A percentile compares a stretch with the other conserved stretches of the same genome.
These are phyloP conservation scores for Russula foetens DNA, from an alignment of 768 basidiomycete genomes.

Conservation along the genomic window DNA sequence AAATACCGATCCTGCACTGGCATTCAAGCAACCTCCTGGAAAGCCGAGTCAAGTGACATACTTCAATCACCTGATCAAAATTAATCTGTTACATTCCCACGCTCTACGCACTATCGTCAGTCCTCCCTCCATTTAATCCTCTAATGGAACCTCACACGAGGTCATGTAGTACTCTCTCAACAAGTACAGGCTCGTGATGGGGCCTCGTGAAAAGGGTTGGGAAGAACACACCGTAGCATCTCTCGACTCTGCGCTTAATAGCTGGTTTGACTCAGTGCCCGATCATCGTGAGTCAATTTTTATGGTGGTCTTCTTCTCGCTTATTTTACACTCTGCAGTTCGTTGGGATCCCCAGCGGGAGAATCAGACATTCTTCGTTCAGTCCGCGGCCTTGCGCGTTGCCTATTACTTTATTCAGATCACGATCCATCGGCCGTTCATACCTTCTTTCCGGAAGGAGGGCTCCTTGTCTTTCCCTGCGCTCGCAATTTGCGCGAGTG, in stretches of 20 bases:
- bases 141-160: not conserved
- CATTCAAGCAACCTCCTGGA: constrained; percentile 55
- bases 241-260: constrained; percentile 21
- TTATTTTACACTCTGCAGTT: constrained; percentile 20
- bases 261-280: constrained; percentile 34
- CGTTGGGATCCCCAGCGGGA: constrained; percentile 37
- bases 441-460: constrained; percentile 31
- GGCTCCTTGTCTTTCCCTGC: constrained; percentile 34
- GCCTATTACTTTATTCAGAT: constrained; percentile 39
- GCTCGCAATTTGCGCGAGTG: constrained; percentile 46
- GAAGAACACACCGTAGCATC: constrained; percentile 18
- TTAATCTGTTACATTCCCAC: constrained; percentile 55
- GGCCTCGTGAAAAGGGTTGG: constrained; percentile 17
- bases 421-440: constrained; percentile 43
- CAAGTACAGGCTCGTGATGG: constrained; percentile 9
- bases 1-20: constrained; percentile 5
- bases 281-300: constrained; percentile 26
- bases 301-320: not conserved
- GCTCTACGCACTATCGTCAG: constrained; percentile 53
- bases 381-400: constrained; percentile 33
- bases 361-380: constrained; percentile 31
- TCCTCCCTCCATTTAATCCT: not conserved
- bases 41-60: constrained; percentile 46
- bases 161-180: constrained; percentile 18
- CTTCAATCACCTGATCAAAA: constrained; percentile 48